phyloP scores from a whole-genome alignment of 2,329 filamentous ascomycete genomes.

The Grosmannia huntii region DNA sequence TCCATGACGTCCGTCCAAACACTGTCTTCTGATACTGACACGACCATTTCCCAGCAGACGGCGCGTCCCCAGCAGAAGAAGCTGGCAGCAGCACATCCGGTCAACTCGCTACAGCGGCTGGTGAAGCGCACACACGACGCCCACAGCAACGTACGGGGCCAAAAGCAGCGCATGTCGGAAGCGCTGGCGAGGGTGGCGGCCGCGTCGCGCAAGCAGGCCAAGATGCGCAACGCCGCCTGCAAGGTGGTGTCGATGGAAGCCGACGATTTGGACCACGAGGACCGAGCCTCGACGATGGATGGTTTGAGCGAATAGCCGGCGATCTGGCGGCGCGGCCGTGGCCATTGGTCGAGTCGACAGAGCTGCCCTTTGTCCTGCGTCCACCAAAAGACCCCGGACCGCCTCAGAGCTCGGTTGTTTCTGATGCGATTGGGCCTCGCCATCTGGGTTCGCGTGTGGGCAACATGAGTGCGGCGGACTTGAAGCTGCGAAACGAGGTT shows the following conservation, averaged over 20 bases:
- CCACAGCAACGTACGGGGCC: neutral
- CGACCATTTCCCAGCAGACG: neutral
- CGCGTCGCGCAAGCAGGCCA: neutral
- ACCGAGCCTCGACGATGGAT: no score
- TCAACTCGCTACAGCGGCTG: neutral
- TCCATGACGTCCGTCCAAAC: neutral
- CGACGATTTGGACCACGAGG: no score
- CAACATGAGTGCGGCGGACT: no score
- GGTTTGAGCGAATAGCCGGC: no score
- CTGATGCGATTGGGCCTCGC: no score
- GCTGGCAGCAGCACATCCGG: neutral
- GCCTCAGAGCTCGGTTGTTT: no score
- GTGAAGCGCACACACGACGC: neutral
- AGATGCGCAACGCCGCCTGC: neutral
- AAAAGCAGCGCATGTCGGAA: neutral
- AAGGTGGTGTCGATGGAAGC: no score
- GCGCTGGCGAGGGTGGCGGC: neutral
- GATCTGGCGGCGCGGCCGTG: no score
- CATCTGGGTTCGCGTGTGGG: no score
- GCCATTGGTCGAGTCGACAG: no score
- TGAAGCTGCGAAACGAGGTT: neutral
- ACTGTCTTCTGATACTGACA: neutral
- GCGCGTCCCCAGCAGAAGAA: neutral
- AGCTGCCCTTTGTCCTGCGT: no score
- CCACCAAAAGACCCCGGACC: no score